phyloP scores from a whole-genome alignment of 345 rosid species.

The Erucastrum elatum region DNA sequence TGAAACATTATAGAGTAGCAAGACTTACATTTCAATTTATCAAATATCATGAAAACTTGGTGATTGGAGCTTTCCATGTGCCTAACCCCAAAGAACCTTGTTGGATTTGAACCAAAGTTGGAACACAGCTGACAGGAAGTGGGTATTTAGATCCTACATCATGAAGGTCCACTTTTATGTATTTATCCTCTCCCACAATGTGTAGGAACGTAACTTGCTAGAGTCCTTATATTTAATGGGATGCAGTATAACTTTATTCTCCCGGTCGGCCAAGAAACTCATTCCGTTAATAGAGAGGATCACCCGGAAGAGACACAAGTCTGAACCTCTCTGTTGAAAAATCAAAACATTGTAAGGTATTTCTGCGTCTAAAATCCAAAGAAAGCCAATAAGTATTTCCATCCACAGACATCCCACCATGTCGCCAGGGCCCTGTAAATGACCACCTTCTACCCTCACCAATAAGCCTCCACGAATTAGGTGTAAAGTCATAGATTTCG shows the following conservation, averaged over 20 bases:
- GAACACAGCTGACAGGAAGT: background rate
- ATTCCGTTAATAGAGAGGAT: background rate
- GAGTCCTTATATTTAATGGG: background rate
- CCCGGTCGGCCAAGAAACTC: background rate
- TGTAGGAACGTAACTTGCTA: background rate
- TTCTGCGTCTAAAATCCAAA: background rate
- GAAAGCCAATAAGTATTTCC: background rate
- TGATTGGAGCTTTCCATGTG: background rate
- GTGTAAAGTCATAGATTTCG: background rate
- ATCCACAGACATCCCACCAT: background rate
- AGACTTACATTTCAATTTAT: background rate
- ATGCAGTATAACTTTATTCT: background rate
- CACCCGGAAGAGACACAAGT: background rate
- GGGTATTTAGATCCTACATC: background rate
- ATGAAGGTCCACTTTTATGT: background rate
- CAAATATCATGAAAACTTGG: background rate
- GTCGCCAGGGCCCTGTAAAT: no score
- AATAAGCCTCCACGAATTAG: no score
- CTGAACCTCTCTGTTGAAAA: background rate
- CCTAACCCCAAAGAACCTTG: background rate
- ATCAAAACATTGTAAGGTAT: background rate
- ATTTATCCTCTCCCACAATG: background rate
- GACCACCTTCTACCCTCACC: no score
- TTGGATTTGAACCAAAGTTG: background rate
- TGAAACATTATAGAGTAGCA: background rate